phyloP scores from a whole-genome alignment of 768 basidiomycete species.

The Trametes sanguinea region DNA sequence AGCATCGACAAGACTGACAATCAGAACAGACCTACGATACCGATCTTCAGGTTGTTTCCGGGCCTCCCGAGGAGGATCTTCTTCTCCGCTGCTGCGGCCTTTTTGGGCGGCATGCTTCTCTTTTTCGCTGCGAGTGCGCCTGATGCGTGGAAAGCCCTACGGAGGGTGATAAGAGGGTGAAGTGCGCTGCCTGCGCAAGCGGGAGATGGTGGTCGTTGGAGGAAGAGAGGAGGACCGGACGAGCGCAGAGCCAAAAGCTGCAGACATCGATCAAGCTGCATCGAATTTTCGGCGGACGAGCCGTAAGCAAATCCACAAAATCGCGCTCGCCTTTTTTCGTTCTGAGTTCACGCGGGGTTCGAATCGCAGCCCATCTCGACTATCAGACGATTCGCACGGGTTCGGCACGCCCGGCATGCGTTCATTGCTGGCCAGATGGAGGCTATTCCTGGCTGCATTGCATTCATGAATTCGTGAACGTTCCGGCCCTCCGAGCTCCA shows the following conservation, averaged over 20 bases:
- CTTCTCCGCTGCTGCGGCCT: slow-evolving; percentile 75
- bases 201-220: slow-evolving; percentile 6
- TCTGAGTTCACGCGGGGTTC: slow-evolving; percentile 11
- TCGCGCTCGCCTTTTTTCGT: not conserved
- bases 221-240: slow-evolving; percentile 6
- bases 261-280: slow-evolving; percentile 20
- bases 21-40: slow-evolving; percentile 87
- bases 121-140: slow-evolving; percentile 20
- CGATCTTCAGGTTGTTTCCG: slow-evolving; percentile 96
- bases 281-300: slow-evolving; percentile 27
- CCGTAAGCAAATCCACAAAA: slow-evolving; percentile 11
- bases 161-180: slow-evolving; percentile 2
- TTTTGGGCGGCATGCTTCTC: slow-evolving; percentile 91
- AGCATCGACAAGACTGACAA: slow-evolving; percentile 11
- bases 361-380: slow-evolving; percentile 2
- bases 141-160: slow-evolving; percentile 19
- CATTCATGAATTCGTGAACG: not conserved
- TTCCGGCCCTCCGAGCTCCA: slow-evolving; percentile 3
- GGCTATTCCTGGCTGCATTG: not conserved
- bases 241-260: slow-evolving; percentile 16
- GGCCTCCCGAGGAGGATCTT: slow-evolving; percentile 88
- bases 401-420: slow-evolving; percentile 19
- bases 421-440: slow-evolving; percentile 1
- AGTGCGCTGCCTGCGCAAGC: not conserved
- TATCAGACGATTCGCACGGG: not conserved